A percentile compares a stretch with the other conserved stretches of the same genome.
phyloP scores from a whole-genome alignment of 2,329 filamentous ascomycete genomes.

The Aspergillus melleus region DNA sequence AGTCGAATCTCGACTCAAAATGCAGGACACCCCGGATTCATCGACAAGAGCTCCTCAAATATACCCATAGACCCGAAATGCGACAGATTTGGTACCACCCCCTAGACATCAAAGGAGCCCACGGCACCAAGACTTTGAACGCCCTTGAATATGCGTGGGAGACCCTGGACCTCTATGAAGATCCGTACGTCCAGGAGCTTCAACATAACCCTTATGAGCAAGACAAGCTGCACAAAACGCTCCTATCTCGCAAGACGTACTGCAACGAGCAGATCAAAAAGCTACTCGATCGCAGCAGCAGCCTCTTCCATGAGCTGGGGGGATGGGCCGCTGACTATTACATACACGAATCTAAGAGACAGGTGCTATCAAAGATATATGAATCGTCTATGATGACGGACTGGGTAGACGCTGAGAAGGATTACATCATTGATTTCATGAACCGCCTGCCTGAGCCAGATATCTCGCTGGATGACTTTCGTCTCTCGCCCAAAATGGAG shows the following conservation, averaged over 20 bases:
- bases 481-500: slow-evolving; percentile 59
- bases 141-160: slow-evolving; percentile 46
- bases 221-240: slow-evolving; percentile 26
- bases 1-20: slow-evolving; percentile 67
- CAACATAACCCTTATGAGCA: slow-evolving; percentile 38
- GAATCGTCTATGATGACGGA: slow-evolving; percentile 37
- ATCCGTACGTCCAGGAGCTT: slow-evolving; percentile 60
- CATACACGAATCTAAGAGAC: slow-evolving; percentile 53
- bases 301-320: slow-evolving; percentile 61
- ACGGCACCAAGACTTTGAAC: slow-evolving; percentile 36
- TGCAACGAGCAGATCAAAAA: slow-evolving; percentile 57
- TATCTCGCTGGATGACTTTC: slow-evolving; percentile 8
- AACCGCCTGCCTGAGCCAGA: slow-evolving; percentile 23
- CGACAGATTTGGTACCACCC: slow-evolving; percentile 24
- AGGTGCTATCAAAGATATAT: slow-evolving; percentile 24
- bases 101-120: neutral
- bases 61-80: slow-evolving; percentile 64
- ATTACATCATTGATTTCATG: slow-evolving; percentile 53
- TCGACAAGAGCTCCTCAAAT: slow-evolving; percentile 66
- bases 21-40: slow-evolving; percentile 69
- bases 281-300: slow-evolving; percentile 52
- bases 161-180: slow-evolving; percentile 57
- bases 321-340: slow-evolving; percentile 69
- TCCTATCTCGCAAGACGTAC: slow-evolving; percentile 35
- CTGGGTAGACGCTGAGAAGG: slow-evolving; percentile 53